Conservation (phyloP, 345 rosid species). For the Pistacia atlantica region DNA sequence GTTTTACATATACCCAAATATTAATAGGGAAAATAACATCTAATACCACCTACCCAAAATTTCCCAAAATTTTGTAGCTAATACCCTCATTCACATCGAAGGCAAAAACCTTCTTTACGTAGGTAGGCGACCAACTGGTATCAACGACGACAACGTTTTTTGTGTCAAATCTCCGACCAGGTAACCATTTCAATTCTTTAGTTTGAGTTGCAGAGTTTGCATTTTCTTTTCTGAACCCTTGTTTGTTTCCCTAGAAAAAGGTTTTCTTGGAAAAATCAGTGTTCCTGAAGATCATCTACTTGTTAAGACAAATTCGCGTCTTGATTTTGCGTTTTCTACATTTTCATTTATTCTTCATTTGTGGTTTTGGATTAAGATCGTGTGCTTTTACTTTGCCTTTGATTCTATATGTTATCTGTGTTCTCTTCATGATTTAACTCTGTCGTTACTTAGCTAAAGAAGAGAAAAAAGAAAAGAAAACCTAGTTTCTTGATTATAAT, state of each 20-base stretch:
- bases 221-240: background rate
- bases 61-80: no score
- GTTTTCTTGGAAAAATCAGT: background rate
- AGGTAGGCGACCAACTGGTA: background rate
- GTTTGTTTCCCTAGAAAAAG: constrained; percentile 1
- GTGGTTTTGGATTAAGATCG: background rate
- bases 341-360: background rate
- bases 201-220: no score
- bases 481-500: background rate
- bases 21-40: no score
- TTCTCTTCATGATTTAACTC: background rate
- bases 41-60: no score
- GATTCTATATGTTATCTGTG: background rate
- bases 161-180: constrained; percentile 12
- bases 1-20: no score
- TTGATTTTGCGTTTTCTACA: background rate
- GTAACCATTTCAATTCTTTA: background rate
- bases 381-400: background rate
- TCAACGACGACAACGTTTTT: background rate
- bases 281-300: background rate
- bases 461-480: background rate
- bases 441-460: background rate
- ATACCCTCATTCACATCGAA: background rate
- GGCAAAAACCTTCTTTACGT: background rate
- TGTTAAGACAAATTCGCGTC: background rate